A percentile compares a stretch with the other conserved stretches of the same genome.
Conservation (phyloP, 2,329 filamentous ascomycete genomes). For the Malbranchea zuffiana region DNA sequence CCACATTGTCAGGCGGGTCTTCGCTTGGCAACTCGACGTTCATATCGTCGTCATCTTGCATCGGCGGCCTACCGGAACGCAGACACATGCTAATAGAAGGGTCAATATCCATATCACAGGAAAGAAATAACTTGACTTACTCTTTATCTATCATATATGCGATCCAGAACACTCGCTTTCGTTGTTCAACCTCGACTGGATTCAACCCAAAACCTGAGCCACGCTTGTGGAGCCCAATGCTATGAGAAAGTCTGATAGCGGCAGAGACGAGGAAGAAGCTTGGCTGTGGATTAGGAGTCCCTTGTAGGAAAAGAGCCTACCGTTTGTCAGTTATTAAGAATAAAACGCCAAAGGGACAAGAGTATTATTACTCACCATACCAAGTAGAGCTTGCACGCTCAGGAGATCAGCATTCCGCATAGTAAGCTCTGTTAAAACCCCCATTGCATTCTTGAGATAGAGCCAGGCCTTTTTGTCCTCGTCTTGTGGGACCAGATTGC, state of each 20-base stretch:
- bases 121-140: slow-evolving; percentile 26
- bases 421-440: slow-evolving; percentile 79
- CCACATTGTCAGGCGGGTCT: slow-evolving; percentile 82
- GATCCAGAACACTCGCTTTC: slow-evolving; percentile 68
- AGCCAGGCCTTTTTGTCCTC: slow-evolving; percentile 93
- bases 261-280: slow-evolving; percentile 84
- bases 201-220: slow-evolving; percentile 90
- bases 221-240: slow-evolving; percentile 87
- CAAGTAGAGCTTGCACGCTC: slow-evolving; percentile 85
- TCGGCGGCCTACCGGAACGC: slow-evolving; percentile 59
- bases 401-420: slow-evolving; percentile 94
- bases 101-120: slow-evolving; percentile 19
- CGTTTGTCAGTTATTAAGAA: slow-evolving; percentile 1
- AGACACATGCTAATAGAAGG: slow-evolving; percentile 47
- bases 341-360: slow-evolving; percentile 11
- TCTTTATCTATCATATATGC: slow-evolving; percentile 65
- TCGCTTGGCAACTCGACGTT: slow-evolving; percentile 91
- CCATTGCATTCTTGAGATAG: slow-evolving; percentile 93
- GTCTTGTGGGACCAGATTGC: slow-evolving; percentile 76
- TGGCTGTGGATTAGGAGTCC: slow-evolving; percentile 91
- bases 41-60: slow-evolving; percentile 74
- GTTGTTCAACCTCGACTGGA: slow-evolving; percentile 85
- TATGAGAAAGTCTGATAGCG: slow-evolving; percentile 82
- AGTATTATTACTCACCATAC: slow-evolving; percentile 50
- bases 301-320: slow-evolving; percentile 76